Evolutionary conservation across 345 rosid genomes (phyloP).

Genomic region (Salix koriyanagi): DNA sequence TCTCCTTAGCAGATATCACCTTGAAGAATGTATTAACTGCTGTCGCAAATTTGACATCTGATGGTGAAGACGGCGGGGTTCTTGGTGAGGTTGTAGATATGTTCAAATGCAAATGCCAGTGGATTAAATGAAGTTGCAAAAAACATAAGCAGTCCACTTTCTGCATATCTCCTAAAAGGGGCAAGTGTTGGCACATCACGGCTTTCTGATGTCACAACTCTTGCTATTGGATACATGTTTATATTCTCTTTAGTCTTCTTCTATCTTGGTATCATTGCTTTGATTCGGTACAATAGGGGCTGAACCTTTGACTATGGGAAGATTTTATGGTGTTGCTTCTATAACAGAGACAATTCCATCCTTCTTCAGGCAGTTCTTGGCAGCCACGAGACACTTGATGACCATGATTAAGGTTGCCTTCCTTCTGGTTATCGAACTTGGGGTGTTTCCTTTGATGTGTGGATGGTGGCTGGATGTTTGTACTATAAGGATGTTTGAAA

Average conservation of each 20-base stretch:
- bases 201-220: slow-evolving; percentile 92
- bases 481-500: slow-evolving; percentile 93
- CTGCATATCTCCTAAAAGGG: slow-evolving; percentile 61
- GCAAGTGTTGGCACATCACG: slow-evolving; percentile 62
- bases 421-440: slow-evolving; percentile 94
- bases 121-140: slow-evolving; percentile 51
- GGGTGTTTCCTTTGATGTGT: slow-evolving; percentile 98
- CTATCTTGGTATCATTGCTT: slow-evolving; percentile 73
- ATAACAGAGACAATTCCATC: slow-evolving; percentile 84
- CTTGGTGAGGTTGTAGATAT: slow-evolving; percentile 57
- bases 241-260: slow-evolving; percentile 66
- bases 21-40: slow-evolving; percentile 66
- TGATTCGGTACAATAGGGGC: slow-evolving; percentile 90
- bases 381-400: slow-evolving; percentile 99
- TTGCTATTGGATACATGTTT: slow-evolving; percentile 85
- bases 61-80: slow-evolving; percentile 53
- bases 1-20: slow-evolving; percentile 67
- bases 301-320: slow-evolving; percentile 82
- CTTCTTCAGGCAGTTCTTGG: slow-evolving; percentile 83
- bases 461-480: slow-evolving; percentile 99
- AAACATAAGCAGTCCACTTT: slow-evolving; percentile 45
- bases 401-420: slow-evolving; percentile 99
- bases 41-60: slow-evolving; percentile 73
- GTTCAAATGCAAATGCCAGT: slow-evolving; percentile 61
- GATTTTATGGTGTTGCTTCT: slow-evolving; percentile 82